Base-by-base conservation (phyloP, 352 stramenopile species). In the Halophytophthora polymorphica region DNA sequence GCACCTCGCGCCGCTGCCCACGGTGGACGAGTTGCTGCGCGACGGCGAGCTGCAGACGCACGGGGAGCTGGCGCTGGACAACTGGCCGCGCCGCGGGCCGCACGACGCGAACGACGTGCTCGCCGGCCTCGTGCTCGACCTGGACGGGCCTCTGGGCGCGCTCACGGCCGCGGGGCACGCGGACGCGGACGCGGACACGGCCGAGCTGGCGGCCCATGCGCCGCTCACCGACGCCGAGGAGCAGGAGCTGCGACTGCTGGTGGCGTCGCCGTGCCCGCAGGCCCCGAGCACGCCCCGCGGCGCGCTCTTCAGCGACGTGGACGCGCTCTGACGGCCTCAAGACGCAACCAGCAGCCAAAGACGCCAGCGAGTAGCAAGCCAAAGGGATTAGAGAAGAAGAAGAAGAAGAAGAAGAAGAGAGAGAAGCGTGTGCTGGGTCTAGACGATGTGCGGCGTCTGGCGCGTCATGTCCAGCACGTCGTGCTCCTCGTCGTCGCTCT, bases 401-500 rank as follows among this genome's bases (percentile, higher is more conserved):
- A 38, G 14, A 28, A 17, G 34, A 23, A 49, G 37, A 53, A 39
- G 46, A 39, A 60, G 50, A 65, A 34, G 42, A 40, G 22, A 5
- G 46, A 55, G 48, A 44, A 66, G 36, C 59, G 45, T 33, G 11
- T 37, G 19, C 41, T 23, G 21, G 6, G 1, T 0, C 45, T 55
- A 66, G 21, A 79, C 66, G 36, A 79, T 75, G 42, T 77, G 66
- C 1, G 62, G 45, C 17, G 42, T 23, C 21, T 68, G 58, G 17
- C 58, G 50, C 6, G 53, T 44, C 34, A 74, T 47, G 22, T 74
- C 46, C 41, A 79, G 47, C 37, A 75, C 71, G 33, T 81, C 64
- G 22, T 73, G 53, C 38, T 82, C 71, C 49, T 77, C 71, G 1
- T 82, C 70, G 21, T 66, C 50, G 2, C 78, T 64, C 3, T 66